Base-by-base conservation (phyloP, 805 yeast species). In the Tetrapisispora nanseiensis region DNA sequence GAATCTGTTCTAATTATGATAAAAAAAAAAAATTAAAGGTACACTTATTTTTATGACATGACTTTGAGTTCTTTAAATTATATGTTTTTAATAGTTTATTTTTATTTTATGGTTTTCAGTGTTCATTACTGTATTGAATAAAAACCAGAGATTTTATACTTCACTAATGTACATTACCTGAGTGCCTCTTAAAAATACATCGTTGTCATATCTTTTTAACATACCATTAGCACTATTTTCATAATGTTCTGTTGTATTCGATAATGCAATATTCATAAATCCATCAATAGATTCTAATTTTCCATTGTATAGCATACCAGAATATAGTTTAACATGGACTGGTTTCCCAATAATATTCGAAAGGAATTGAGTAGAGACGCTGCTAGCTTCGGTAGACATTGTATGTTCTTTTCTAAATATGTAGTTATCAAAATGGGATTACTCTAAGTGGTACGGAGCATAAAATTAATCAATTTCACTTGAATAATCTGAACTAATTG, bases 191-290 rank as follows among this genome's bases (percentile, higher is more conserved):
- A 62, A 48, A 40, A 62, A 61, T 3, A 62, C 61, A 31, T 62
- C 67, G 21, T 55, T 55, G 29, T 52, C 49, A 37, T 61, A 62
- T 21, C 51, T 55, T 28, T 52, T 58, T 22, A 62, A 43, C 13
- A 59, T 45, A 7, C 64, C 65, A 39, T 61, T 59, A 10, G 48
- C 48, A 15, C 49, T 51, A 27, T 47, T 55, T 40, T 61, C 66
- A 39, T 57, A 62, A 42, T 61, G 65, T 41, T 92, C 98, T 37
- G 76, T 70, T 4, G 95, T 78, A 46, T 79, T 73, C 42, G 83
- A 86, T 49, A 92, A 71, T 2, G 90, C 95, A 38, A 92, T 82
- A 65, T 92, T 92, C 96, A 92, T 87, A 68, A 80, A 92, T 8
- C 97, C 97, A 60, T 92, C 98, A 44, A 92, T 89, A 32, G 96